Base-by-base conservation (phyloP, 2,329 filamentous ascomycete species). In the Cyclaneusma minus region DNA sequence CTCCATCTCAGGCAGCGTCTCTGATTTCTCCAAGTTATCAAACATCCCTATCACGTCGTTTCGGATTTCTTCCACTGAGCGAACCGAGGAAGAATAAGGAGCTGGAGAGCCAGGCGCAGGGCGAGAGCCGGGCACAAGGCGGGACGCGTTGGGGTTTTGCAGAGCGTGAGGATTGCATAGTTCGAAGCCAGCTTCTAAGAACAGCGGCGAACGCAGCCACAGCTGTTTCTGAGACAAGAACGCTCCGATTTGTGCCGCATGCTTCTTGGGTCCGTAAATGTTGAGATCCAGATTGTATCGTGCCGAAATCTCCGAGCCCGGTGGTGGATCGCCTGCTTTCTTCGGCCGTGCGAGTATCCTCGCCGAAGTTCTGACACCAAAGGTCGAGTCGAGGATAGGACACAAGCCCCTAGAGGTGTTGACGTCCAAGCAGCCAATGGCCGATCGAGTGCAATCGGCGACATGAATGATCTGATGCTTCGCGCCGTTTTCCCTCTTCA, bases 1-100 rank as follows among this genome's bases (percentile, higher is more conserved):
- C 4, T 87, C 72, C 55, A 76, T 71, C 36, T 75, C 66, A 0
- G 79, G 78, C 5, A 95, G 56, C 32, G 82, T 70, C 29, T 91
- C 78, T 7, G 65, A 72, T 40, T 74, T 74, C 14, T 74, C 68
- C 20, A 94, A 67, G 6, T 75, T 77, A 52, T 94, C 84, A 42
- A 98, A 93, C 45, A 95, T 81, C 21, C 71, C 73, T 48, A 82
- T 68, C 13, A 93, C 78, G 30, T 93, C 84, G 35, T 71, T 74
- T 7, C 78, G 76, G 32, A 93, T 77, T 50, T 95, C 84, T 40
- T 95, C 87, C 1, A 75, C 72, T 1, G 81, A 87, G 16, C 82
- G 68, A 24, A 47, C 51, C 19, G 42, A 39, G 9, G 19, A 12
- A 6, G 11, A 14, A n/a, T 7, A 7, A 9, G 9, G 12, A 16